Base-by-base conservation (phyloP, 768 basidiomycete genomes). In the Gloeostereum incarnatum region DNA sequence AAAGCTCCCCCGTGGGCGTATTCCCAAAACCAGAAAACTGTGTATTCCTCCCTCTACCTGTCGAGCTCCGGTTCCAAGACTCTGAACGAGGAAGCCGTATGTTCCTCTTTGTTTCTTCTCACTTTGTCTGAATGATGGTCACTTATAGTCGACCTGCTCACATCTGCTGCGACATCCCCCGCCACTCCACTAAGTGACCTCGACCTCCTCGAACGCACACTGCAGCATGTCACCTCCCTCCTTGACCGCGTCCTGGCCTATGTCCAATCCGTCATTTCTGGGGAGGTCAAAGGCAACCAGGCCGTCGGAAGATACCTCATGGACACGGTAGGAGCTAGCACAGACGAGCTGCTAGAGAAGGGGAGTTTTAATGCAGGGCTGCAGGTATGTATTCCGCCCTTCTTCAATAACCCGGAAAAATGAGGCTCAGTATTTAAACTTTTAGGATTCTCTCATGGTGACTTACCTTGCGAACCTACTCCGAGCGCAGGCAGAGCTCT, bases 381-480 rank as follows among this genome's bases (percentile, higher is more conserved):
- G 48, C 86, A 89, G 74, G 81, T 79, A 45, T 34, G 62, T 47
- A 18, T 33, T 24, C 38, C 14, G 26, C 29, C 17, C 17, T 6
- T 22, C 16, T 36, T 16, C 26, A 11, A 25, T 30, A 31, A 21
- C 19, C n/a, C n/a, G 17, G 26, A 21, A 13, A 19, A 27, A 49
- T 50, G 26, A 45, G 49, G 40, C 48, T 46, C 31, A 47, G 48
- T 20, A 43, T 47, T 31, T 25, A 35, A 44, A 27, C 29, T 21
- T 21, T 24, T 61, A 91, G 78, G 93, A 97, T 54, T 88, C 82
- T 18, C 68, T 98, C 46, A 94, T 94, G 84, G 77, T 98, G 41
- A 85, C 88, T 39, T 98, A 97, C 62, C 69, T 98, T 49, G 86
- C 89, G 18, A 94, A 90, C 57, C 73, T 98, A 49, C 83, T 96